A percentile compares a stretch with the other conserved stretches of the same genome.
Evolutionary conservation across 2,329 filamentous ascomycete species (phyloP).

Genomic region (Didymella glomerata): DNA sequence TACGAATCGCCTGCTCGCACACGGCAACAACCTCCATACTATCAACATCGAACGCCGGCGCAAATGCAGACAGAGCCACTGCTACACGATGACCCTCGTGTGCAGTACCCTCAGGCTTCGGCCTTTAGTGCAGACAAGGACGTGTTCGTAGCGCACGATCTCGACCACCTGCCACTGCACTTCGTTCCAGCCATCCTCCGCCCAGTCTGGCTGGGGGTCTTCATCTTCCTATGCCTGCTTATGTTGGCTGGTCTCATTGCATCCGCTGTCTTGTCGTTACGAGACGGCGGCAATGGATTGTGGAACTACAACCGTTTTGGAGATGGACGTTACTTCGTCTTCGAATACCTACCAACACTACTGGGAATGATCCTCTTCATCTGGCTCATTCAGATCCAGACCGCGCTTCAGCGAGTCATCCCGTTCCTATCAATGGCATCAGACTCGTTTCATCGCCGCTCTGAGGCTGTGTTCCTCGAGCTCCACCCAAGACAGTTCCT

Average conservation of each 20-base stretch:
- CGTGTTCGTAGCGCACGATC: constrained; percentile 59
- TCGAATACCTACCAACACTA: constrained; percentile 83
- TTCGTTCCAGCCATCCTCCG: constrained; percentile 78
- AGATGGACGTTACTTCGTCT: constrained; percentile 81
- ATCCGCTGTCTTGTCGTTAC: constrained; percentile 61
- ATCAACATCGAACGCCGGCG: constrained; percentile 16
- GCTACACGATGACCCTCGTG: constrained; percentile 11
- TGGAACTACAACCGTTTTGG: constrained; percentile 74
- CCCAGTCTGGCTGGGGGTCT: constrained; percentile 67
- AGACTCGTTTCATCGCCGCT: constrained; percentile 65
- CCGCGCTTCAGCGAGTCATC: constrained; percentile 76
- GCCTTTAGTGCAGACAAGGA: constrained; percentile 42
- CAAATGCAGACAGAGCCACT: constrained; percentile 16
- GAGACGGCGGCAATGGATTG: constrained; percentile 66
- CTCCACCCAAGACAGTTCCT: constrained; percentile 70
- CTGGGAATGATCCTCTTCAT: constrained; percentile 75
- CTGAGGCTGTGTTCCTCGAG: constrained; percentile 70
- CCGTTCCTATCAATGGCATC: constrained; percentile 82
- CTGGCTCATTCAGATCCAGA: constrained; percentile 78
- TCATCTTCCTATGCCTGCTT: constrained; percentile 69
- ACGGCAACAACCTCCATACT: constrained; percentile 11
- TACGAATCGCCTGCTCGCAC: constrained; percentile 19
- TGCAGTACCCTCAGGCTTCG: constrained; percentile 18
- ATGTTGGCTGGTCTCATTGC: constrained; percentile 79
- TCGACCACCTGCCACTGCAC: constrained; percentile 61